phyloP scores from a whole-genome alignment of 2,329 filamentous ascomycete species.

The Xylariales sp. region DNA sequence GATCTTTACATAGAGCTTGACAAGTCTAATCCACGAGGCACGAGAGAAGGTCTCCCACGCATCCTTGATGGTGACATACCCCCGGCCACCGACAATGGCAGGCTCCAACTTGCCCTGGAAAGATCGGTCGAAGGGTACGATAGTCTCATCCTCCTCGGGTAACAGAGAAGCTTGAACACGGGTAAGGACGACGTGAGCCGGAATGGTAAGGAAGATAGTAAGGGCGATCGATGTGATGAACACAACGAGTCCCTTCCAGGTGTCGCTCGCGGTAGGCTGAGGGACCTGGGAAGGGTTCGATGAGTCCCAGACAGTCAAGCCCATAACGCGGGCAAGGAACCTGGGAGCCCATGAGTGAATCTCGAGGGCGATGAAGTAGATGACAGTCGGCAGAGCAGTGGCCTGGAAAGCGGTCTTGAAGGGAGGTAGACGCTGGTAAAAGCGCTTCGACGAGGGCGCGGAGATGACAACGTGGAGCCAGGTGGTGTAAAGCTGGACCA shows the following conservation, averaged over 20 bases:
- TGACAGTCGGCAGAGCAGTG: constrained; percentile 62
- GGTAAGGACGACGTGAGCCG: constrained; percentile 69
- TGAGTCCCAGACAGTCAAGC: constrained; percentile 37
- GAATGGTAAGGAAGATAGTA: constrained; percentile 64
- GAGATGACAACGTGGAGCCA: constrained; percentile 89
- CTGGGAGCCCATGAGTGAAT: constrained; percentile 43
- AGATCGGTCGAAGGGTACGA: constrained; percentile 85
- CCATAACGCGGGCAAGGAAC: constrained; percentile 40
- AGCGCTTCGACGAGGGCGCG: constrained; percentile 55
- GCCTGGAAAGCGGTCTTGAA: constrained; percentile 61
- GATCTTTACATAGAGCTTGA: constrained; percentile 73
- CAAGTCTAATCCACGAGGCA: constrained; percentile 65
- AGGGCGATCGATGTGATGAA: constrained; percentile 42
- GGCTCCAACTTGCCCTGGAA: constrained; percentile 74
- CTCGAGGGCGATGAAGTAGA: constrained; percentile 55
- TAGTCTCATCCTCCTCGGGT: constrained; percentile 72
- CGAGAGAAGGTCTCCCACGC: constrained; percentile 77
- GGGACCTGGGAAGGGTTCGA: constrained; percentile 33
- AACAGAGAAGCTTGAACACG: constrained; percentile 86
- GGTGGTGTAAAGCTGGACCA: constrained; percentile 65
- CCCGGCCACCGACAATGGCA: constrained; percentile 67
- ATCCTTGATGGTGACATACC: constrained; percentile 66
- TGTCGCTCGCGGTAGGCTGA: constrained; percentile 30
- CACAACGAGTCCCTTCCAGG: constrained; percentile 44
- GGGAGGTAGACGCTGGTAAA: constrained; percentile 65